Evolutionary conservation across 108 stramenopile genomes (phyloP).

Genomic region (Nannochloropsis gaditana): DNA sequence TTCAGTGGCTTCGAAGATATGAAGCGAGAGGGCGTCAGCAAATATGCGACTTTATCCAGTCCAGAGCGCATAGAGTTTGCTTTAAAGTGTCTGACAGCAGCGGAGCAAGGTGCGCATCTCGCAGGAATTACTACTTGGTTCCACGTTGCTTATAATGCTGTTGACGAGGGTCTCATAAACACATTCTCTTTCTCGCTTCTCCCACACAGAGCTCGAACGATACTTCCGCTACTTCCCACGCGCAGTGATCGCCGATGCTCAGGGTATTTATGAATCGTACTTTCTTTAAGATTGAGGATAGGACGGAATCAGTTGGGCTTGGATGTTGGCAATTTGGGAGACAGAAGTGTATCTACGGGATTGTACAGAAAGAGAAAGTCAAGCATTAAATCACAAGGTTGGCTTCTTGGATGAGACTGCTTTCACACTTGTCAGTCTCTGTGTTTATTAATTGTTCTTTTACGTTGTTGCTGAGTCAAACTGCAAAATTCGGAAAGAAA

Average conservation of each 20-base stretch:
- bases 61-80: constrained; percentile 12
- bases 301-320: not conserved
- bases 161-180: too few species aligned
- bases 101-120: not conserved
- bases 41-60: not conserved
- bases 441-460: too few species aligned
- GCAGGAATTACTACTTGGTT: not conserved
- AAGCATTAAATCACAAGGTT: too few species aligned
- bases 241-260: not conserved
- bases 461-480: too few species aligned
- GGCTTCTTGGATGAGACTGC: too few species aligned
- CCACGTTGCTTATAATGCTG: too few species aligned
- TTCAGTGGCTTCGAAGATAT: not conserved
- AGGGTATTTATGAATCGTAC: constrained; percentile 13
- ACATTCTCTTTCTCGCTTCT: not conserved
- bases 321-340: too few species aligned
- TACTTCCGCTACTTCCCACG: not conserved
- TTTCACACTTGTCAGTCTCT: too few species aligned
- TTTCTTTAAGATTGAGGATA: not conserved
- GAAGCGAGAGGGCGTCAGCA: not conserved
- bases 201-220: not conserved
- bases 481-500: too few species aligned
- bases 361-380: too few species aligned
- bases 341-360: too few species aligned
- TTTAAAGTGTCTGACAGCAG: not conserved